A percentile compares a stretch with the other conserved stretches of the same genome.
phyloP scores from a whole-genome alignment of 805 yeast species.

The Hanseniaspora guilliermondii region DNA sequence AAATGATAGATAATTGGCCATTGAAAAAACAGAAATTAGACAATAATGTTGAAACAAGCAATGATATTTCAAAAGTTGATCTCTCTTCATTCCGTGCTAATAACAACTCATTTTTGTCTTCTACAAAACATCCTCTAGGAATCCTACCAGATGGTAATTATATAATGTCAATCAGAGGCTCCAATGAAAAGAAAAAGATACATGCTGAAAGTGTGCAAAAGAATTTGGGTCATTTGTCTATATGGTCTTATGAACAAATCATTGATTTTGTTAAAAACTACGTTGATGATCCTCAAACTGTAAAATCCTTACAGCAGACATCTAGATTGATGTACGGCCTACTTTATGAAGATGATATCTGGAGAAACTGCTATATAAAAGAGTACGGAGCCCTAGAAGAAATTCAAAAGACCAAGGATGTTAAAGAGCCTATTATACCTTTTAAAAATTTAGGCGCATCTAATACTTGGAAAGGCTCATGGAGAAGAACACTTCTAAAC shows the following conservation, averaged over 20 bases:
- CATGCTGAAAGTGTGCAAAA: constrained; percentile 18
- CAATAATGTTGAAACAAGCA: too few species aligned
- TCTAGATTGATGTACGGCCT: constrained; percentile 64
- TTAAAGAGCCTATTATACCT: constrained; percentile 19
- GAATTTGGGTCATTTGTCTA: constrained; percentile 43
- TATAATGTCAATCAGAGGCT: constrained; percentile 27
- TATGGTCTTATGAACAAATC: constrained; percentile 53
- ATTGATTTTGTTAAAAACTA: constrained; percentile 37
- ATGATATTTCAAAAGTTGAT: constrained; percentile 2
- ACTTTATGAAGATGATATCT: constrained; percentile 62
- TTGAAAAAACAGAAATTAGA: background rate
- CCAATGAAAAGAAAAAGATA: constrained; percentile 15
- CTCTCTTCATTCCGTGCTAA: constrained; percentile 14
- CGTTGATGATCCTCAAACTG: constrained; percentile 36
- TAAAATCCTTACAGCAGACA: constrained; percentile 42
- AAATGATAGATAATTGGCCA: background rate
- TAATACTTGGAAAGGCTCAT: constrained; percentile 58
- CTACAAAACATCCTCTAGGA: constrained; percentile 53
- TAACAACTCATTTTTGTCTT: constrained; percentile 19
- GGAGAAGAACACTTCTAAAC: constrained; percentile 53
- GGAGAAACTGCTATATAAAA: constrained; percentile 51
- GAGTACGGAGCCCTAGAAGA: constrained; percentile 18
- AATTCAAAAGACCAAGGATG: constrained; percentile 13
- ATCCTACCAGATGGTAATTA: constrained; percentile 68
- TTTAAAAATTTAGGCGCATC: constrained; percentile 19